Evolutionary conservation across 768 basidiomycete genomes (phyloP), one percentile per base, ranked within the genome.

Genomic region (Mycena sanguinolenta): DNA sequence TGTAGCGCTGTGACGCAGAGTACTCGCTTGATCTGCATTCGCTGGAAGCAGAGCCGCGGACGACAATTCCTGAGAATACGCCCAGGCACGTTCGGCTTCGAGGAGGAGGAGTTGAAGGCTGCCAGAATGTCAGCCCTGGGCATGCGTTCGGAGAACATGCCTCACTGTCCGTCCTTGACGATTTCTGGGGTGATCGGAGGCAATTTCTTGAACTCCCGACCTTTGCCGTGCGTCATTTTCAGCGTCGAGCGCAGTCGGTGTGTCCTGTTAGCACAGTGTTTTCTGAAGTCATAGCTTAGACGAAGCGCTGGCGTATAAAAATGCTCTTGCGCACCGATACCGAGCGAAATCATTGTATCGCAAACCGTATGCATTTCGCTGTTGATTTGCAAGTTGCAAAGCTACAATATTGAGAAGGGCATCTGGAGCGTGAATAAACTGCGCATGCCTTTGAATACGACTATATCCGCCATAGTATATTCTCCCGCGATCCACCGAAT

Each of bases 31-130:
- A 25, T 83, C 82, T 54, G 85, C 79, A 75, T 89, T 89, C 23
- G 84, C 82, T 60, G 88, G 86, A 60, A 85, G 80, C n/a, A 85
- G 77, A 23, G 91, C 83, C 55, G 86, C 82, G 3, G 85, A 77
- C 25, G 84, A 79, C 52, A 97, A 89, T 62, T 95, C 94, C 79
- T 97, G 95, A 6, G 96, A 91, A 80, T 96, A 90, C 1, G 94
- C 91, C 91, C 96, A 96, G 34, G 95, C 94, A 52, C 97, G 90
- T 79, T 99, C 97, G 12, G 95, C 89, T 78, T 98, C 95, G 75
- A 96, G 91, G 12, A 98, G 86, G 54, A 96, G 82, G 14, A 98
- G 86, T 74, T 97, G 92, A 7, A 97, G 86, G 75, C 94, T 95
- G 63, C 62, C 52, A 16, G 44, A 28, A 58, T 63, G 55, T 53